Conservation (phyloP, 495 filamentous ascomycete genomes). For the Penicillium psychrofluorescens region DNA sequence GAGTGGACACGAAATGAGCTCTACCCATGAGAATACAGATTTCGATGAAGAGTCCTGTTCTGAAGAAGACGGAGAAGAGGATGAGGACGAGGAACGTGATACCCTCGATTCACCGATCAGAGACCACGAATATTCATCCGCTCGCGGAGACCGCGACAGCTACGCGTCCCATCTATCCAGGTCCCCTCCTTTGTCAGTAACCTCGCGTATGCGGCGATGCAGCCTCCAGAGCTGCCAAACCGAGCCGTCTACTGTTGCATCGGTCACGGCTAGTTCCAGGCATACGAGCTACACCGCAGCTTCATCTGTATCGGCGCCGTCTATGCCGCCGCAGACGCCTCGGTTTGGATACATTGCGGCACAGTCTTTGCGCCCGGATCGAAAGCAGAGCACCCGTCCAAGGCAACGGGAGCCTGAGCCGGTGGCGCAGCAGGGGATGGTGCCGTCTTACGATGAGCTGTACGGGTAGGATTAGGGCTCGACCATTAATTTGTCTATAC, state of each 20-base stretch:
- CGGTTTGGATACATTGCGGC: constrained; percentile 9
- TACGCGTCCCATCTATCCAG: constrained; percentile 21
- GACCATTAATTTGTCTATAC: constrained; percentile 6
- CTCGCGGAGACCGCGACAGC: constrained; percentile 5
- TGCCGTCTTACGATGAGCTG: constrained; percentile 40
- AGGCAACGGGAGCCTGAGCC: constrained; percentile 17
- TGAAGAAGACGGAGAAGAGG: constrained; percentile 1
- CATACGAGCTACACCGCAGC: constrained; percentile 32
- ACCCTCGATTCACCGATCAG: constrained; percentile 4
- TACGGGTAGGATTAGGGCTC: constrained; percentile 15
- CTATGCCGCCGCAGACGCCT: constrained; percentile 22
- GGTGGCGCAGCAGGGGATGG: constrained; percentile 21
- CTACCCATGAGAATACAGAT: constrained; percentile 2
- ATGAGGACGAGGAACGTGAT: constrained; percentile 15
- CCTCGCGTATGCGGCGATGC: constrained; percentile 37
- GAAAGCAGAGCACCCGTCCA: constrained; percentile 14
- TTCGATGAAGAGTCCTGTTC: constrained; percentile 13
- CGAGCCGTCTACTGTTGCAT: constrained; percentile 18
- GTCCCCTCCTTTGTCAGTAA: constrained; percentile 35
- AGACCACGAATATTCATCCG: too few species aligned
- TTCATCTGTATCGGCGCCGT: constrained; percentile 22
- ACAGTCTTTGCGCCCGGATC: constrained; percentile 17
- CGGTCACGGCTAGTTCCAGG: constrained; percentile 26
- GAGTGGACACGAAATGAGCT: background rate
- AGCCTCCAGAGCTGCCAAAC: constrained; percentile 28